Evolutionary conservation across 768 basidiomycete genomes (phyloP), one percentile per base, ranked within the genome.

Genomic region (Russula ochroleuca): DNA sequence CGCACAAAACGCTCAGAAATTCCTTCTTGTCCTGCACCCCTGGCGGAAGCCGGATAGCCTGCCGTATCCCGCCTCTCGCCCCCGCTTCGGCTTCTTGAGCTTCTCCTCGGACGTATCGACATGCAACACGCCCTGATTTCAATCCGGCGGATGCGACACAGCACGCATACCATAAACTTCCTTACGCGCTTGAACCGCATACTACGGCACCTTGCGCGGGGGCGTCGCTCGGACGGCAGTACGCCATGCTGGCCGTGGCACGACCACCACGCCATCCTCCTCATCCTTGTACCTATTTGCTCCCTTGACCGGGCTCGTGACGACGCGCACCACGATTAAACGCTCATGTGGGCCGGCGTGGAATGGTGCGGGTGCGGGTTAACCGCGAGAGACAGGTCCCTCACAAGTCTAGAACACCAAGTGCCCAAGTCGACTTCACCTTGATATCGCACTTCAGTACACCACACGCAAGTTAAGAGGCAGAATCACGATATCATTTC

Each of bases 111-210:
- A 64, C 25, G 63, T 61, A 23, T 64, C 47, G 23, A 61, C 14
- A 37, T 61, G 17, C 14, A 64, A 10, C 9, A 60, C 23, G 52
- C 59, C 59, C 19, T 50, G 23, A 15, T 56, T 48, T 48, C 58
- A 56, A n/a, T 64, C 38, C 4, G 63, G 63, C 11, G 63, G 58
- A 40, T 49, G 48, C n/a, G n/a, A n/a, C n/a, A n/a, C n/a, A n/a
- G n/a, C n/a, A n/a, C n/a, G n/a, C n/a, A n/a, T n/a, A n/a, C 63
- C 63, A 23, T 60, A 64, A 5, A 40, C n/a, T 11, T 56, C 15
- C 59, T 60, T 64, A 10, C 17, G 53, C 33, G 53, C 38, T 38
- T 55, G 63, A 40, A 50, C 1, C 13, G 15, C 0, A 31, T n/a
- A n/a, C n/a, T 64, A 64, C 7, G 63, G 63, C 40, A 64, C 3